Base-by-base conservation (phyloP, 495 filamentous ascomycete species). In the Lophiotrema nucula region DNA sequence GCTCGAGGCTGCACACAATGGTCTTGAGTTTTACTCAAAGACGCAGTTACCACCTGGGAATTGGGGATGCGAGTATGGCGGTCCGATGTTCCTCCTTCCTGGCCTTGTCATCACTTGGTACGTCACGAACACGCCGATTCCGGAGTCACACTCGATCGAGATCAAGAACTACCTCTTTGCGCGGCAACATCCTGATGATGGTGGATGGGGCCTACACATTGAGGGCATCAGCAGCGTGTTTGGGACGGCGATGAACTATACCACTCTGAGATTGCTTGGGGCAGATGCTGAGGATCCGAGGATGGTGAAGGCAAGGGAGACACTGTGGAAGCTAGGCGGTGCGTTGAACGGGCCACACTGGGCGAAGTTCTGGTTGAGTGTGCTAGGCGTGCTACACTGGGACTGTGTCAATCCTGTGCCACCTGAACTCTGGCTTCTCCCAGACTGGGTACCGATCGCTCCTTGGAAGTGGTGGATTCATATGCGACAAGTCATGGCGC, bases 401-500 rank as follows among this genome's bases (percentile, higher is more conserved):
- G 89, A 96, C 52, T 86, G 89, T 55, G 90, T 97, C 62, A 97
- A 97, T 64, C 93, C 93, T 0, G 83, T 92, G 12, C 93, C 93
- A 3, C 87, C 93, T 0, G 93, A 98, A 72, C 66, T 97, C 37
- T 98, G 93, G 92, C 81, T 97, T 23, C 76, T 98, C 1, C 95
- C 93, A 1, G 90, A 97, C 70, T 97, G 93, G 92, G 83, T 92
- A 13, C 95, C 93, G 1, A 81, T 97, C 62, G 86, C 89, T 10
- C 93, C 95, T 0, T 97, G 95, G 93, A 79, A 90, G 43, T 98
- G 93, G 93, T 98, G 93, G 93, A 90, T 96, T 59, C 93, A 98
- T 59, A 96, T 96, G 72, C 89, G 93, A 15, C 83, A 87, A 69
- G 92, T 98, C 26, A 96, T 91, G 70, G 72, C 96, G 31, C 87